Conservation (phyloP, 257 asterid species). For the Ehretia macrophylla region DNA sequence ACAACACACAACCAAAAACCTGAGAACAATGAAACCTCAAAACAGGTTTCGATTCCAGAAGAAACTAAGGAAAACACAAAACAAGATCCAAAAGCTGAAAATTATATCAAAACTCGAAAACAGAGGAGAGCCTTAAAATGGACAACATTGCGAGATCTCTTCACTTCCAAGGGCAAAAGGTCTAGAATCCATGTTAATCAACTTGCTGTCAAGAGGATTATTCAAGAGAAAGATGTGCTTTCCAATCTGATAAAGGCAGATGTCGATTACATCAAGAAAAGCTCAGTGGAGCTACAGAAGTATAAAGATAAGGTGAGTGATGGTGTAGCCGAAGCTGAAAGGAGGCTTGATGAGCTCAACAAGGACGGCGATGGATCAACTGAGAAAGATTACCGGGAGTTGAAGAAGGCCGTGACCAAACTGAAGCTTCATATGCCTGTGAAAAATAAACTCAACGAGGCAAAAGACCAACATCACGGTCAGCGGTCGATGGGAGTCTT, state of each 20-base stretch:
- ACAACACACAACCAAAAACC: neutral
- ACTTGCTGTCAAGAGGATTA: too few species aligned
- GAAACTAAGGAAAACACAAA: neutral
- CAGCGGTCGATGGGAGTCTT: neutral
- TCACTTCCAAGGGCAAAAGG: neutral
- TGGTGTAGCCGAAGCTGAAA: neutral
- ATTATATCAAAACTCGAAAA: too few species aligned
- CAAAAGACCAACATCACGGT: conserved; percentile 3
- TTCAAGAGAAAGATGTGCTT: neutral
- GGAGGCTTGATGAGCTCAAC: neutral
- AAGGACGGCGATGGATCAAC: neutral
- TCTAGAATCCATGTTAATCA: neutral
- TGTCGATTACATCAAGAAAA: conserved; percentile 7
- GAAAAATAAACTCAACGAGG: conserved; percentile 15
- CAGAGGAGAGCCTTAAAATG: conserved; percentile 1
- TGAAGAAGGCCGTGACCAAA: conserved; percentile 25
- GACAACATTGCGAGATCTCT: conserved; percentile 6
- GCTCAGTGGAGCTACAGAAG: neutral
- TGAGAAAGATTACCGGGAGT: neutral
- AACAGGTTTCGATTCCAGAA: neutral
- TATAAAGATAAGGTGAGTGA: conserved; percentile 1
- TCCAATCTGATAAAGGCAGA: conserved; percentile 22
- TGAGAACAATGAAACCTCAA: neutral
- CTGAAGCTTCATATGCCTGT: conserved; percentile 34
- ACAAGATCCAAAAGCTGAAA: conserved; percentile 8